Conservation (phyloP, 345 rosid species). For the Psidium friedrichsthalianum region DNA sequence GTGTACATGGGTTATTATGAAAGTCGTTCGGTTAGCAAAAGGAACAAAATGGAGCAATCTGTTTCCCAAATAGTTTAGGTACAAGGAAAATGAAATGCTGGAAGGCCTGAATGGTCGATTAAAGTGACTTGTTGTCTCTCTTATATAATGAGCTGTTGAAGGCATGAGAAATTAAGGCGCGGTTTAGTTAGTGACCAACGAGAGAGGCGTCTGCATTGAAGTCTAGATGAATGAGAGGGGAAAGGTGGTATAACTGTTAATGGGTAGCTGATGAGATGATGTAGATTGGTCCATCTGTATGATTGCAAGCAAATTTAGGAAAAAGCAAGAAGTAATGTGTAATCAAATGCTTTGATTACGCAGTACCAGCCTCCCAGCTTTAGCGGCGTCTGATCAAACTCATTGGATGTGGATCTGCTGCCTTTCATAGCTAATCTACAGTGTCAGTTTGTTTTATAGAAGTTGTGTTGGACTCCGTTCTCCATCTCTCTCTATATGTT, state of each 20-base stretch:
- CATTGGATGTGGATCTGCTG: background rate
- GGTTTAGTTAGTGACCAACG: background rate
- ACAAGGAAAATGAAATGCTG: background rate
- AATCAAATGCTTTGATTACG: background rate
- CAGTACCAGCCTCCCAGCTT: background rate
- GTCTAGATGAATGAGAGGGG: background rate
- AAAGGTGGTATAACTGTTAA: background rate
- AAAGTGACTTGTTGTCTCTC: too few species aligned
- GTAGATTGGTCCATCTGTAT: background rate
- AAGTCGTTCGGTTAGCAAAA: background rate
- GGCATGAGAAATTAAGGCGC: background rate
- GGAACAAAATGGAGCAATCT: background rate
- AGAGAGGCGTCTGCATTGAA: background rate
- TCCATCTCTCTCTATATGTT: background rate
- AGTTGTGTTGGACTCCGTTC: background rate
- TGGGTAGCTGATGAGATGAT: background rate
- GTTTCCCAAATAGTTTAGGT: background rate
- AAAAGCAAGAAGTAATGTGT: background rate
- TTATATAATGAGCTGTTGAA: background rate
- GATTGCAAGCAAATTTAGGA: background rate
- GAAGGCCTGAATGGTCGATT: background rate
- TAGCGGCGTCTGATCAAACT: background rate
- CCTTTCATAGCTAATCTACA: background rate
- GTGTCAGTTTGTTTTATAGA: background rate
- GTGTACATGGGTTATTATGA: background rate